phyloP scores from a whole-genome alignment of 2,329 filamentous ascomycete genomes.

The Kalmusia sp. region DNA sequence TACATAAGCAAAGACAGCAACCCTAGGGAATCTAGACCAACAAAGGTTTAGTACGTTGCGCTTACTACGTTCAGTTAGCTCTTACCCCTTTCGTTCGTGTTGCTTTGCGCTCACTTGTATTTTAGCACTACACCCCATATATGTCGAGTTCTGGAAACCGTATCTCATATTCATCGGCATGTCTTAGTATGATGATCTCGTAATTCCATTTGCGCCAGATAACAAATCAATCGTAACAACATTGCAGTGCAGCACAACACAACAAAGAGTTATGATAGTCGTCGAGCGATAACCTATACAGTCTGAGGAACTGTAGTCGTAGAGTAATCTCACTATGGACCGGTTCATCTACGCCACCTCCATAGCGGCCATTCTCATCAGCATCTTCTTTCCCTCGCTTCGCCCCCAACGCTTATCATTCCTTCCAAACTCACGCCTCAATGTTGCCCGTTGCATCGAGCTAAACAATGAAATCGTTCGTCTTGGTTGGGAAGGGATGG shows the following conservation, averaged over 20 bases:
- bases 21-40: too few species aligned
- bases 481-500: conserved; percentile 10
- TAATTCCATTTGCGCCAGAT: too few species aligned
- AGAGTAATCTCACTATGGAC: conserved; percentile 17
- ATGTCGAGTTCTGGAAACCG: too few species aligned
- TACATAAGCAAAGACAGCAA: too few species aligned
- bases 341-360: conserved; percentile 23
- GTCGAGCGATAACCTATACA: too few species aligned
- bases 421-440: conserved; percentile 1
- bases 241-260: not conserved
- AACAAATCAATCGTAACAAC: not conserved
- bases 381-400: not conserved
- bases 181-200: too few species aligned
- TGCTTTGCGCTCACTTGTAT: not conserved
- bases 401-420: not conserved
- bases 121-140: too few species aligned
- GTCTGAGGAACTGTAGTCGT: too few species aligned
- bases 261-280: too few species aligned
- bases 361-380: conserved; percentile 15
- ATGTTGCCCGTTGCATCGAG: conserved; percentile 12
- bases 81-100: not conserved
- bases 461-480: conserved; percentile 15
- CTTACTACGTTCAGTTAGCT: not conserved
- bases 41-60: too few species aligned
- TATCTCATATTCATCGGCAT: too few species aligned